These are phyloP conservation scores for Lachnellula suecica DNA, from an alignment of 2,329 filamentous ascomycete genomes.

Conservation along the genomic window DNA sequence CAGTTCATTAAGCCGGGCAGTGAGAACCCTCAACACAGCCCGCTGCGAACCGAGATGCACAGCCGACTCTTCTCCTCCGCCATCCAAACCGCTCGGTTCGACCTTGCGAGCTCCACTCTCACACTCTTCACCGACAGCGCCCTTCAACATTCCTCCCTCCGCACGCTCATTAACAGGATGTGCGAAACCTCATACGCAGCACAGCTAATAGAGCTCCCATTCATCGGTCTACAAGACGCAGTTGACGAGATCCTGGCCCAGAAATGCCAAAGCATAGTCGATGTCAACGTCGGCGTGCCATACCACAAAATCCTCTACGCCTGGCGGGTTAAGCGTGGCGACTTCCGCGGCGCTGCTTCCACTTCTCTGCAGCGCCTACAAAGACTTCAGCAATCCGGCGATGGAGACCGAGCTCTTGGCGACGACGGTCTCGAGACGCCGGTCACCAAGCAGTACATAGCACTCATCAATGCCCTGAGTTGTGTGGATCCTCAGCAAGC, in stretches of 20 bases:
- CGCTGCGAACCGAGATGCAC: constrained; percentile 68
- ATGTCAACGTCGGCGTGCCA: constrained; percentile 63
- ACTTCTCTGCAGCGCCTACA: constrained; percentile 63
- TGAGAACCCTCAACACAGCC: constrained; percentile 9
- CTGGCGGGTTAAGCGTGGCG: constrained; percentile 81
- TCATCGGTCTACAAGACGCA: constrained; percentile 72
- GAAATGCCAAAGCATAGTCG: constrained; percentile 67
- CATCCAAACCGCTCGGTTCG: constrained; percentile 75
- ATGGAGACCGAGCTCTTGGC: constrained; percentile 52
- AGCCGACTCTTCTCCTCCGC: constrained; percentile 82
- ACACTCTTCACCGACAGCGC: constrained; percentile 69
- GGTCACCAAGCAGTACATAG: constrained; percentile 76
- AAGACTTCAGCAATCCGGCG: constrained; percentile 57
- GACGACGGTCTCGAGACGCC: constrained; percentile 60
- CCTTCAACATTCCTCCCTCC: constrained; percentile 70
- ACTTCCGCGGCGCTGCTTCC: constrained; percentile 78
- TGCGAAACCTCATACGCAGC: constrained; percentile 64
- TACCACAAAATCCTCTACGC: constrained; percentile 91
- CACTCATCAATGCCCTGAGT: constrained; percentile 88
- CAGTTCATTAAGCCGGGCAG: constrained; percentile 48
- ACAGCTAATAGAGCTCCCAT: constrained; percentile 73
- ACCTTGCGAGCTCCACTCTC: constrained; percentile 78
- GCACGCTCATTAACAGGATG: constrained; percentile 68
- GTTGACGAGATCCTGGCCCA: constrained; percentile 77
- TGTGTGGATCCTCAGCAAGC: constrained; percentile 81